Base-by-base conservation (phyloP, 139 green algal species). In the Parachlorella kessleri region DNA sequence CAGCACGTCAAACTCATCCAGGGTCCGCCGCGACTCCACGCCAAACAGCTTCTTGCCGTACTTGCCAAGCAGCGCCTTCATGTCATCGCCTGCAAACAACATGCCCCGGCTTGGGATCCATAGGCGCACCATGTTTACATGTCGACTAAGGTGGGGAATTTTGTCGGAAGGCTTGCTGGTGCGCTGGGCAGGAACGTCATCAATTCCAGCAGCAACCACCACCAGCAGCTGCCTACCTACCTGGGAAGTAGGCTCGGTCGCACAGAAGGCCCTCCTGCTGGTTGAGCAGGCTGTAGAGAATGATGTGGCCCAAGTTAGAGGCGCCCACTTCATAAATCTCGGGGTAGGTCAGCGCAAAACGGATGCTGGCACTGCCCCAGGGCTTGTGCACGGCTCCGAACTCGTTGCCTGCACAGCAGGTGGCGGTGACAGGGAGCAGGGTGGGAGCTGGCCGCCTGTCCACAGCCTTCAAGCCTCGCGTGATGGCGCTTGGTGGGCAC, bases 271-370 rank as follows among this genome's bases (percentile, higher is more conserved):
- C 83, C 24, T 83, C 23, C 66, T 80, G 37, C 54, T 86, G 36
- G 77, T 94, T 91, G 28, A 93, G 83, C 3, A 94, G 71, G 4
- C 83, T 85, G 72, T 95, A 96, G 18, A 95, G 87, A 28, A 96
- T 83, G 77, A 96, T 87, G 75, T 96, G 92, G 70, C 92, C 91
- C 8, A 95, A 81, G 76, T 95, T 96, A 55, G 80, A 90, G 10
- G 90, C 86, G 23, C 91, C 91, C 26, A 94, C 89, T 75, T 94
- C 90, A 59, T 92, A 92, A 28, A 91, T 90, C 42, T 92, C 87
- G 0, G 91, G 91, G 77, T 95, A 95, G 9, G 91, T 94, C 24
- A 95, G 81, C 24, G 81, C 82, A 81, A 96, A 95, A 14, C 91
- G 82, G 40, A 95, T 82, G 0, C 63, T 23, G 4, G 90, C 88